These are phyloP conservation scores for Diutina pseudorugosa DNA, from an alignment of 1,139 yeast species.

Conservation along the genomic window DNA sequence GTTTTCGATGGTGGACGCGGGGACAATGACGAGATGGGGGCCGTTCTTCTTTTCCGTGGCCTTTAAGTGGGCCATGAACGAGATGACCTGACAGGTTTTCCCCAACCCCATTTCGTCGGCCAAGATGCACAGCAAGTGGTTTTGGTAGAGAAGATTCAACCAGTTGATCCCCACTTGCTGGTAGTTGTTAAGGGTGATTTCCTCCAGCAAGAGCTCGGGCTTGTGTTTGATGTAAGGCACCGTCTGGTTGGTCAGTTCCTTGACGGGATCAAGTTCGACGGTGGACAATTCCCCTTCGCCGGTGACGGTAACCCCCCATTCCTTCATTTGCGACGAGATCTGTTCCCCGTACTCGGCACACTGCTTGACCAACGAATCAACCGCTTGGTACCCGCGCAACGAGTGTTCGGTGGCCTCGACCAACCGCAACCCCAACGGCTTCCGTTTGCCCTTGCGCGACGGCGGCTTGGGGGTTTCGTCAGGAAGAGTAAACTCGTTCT, in stretches of 20 bases:
- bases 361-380: slow-evolving; percentile 73
- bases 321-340: slow-evolving; percentile 59
- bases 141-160: slow-evolving; percentile 69
- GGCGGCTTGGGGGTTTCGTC: slow-evolving; percentile 12
- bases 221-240: slow-evolving; percentile 49
- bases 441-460: slow-evolving; percentile 16
- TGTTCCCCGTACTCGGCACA: slow-evolving; percentile 70
- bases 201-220: slow-evolving; percentile 54
- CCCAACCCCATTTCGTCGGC: slow-evolving; percentile 99
- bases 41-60: slow-evolving; percentile 42
- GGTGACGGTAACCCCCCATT: slow-evolving; percentile 75
- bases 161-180: slow-evolving; percentile 96
- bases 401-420: slow-evolving; percentile 61
- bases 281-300: slow-evolving; percentile 54
- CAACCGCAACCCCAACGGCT: slow-evolving; percentile 63
- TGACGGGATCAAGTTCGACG: slow-evolving; percentile 26
- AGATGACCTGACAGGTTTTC: slow-evolving; percentile 89
- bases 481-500: slow-evolving; percentile 31
- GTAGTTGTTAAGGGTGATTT: slow-evolving; percentile 65
- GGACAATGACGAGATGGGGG: slow-evolving; percentile 82
- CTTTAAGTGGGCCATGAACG: slow-evolving; percentile 80
- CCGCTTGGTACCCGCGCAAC: slow-evolving; percentile 84
- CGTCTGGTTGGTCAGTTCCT: slow-evolving; percentile 9
- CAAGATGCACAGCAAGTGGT: slow-evolving; percentile 75
- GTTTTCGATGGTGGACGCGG: slow-evolving; percentile 91